These are phyloP conservation scores for Cryptosporidium meleagridis DNA, from an alignment of 169 alveolate genomes.

Conservation along the genomic window DNA sequence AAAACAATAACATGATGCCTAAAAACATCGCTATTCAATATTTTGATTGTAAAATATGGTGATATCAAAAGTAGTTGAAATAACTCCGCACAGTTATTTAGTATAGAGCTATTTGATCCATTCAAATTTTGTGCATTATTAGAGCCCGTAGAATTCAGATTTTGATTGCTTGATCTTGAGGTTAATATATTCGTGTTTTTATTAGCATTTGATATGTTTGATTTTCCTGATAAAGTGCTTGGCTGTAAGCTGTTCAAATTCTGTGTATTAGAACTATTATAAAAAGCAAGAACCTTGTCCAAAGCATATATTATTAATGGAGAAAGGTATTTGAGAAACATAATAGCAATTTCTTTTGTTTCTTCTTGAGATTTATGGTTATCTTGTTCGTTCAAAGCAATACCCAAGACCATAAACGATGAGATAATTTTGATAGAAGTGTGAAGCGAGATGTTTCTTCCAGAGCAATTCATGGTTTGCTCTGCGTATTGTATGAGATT, in stretches of 20 bases:
- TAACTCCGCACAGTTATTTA: constrained; percentile 38
- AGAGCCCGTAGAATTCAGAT: background rate
- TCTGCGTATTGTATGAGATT: background rate
- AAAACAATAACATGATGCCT: background rate
- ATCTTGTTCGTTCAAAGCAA: background rate
- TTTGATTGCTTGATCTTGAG: background rate
- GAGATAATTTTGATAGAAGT: constrained; percentile 32
- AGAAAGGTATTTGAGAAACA: constrained; percentile 30
- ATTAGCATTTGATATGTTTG: background rate
- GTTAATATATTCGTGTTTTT: background rate
- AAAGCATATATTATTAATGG: constrained; percentile 37
- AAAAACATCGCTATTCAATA: background rate
- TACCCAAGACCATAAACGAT: constrained; percentile 20
- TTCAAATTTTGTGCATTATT: background rate
- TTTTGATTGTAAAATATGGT: constrained; percentile 19
- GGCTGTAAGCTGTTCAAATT: background rate
- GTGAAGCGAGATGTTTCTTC: constrained; percentile 14
- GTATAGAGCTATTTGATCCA: background rate
- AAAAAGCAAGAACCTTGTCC: background rate
- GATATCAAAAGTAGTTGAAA: constrained; percentile 43
- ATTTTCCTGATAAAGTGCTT: background rate
- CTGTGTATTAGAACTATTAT: background rate
- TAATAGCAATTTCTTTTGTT: background rate
- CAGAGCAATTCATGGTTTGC: background rate
- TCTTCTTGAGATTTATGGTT: background rate